A percentile compares a stretch with the other conserved stretches of the same genome.
These are phyloP conservation scores for Rubroshorea leprosula DNA, from an alignment of 345 rosid genomes.

Conservation along the genomic window DNA sequence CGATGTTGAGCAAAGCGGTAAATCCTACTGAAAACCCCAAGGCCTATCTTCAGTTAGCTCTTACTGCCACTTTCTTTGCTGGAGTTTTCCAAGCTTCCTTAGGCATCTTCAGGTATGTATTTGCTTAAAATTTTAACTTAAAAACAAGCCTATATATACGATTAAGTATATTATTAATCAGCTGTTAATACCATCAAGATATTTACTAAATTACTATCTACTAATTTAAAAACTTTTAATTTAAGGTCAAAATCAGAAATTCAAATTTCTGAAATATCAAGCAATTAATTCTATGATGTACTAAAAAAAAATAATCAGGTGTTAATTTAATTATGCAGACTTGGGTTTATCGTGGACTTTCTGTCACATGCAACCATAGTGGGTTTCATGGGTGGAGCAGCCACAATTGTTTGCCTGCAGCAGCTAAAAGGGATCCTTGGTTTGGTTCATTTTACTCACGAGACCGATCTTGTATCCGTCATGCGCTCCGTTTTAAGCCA, in stretches of 20 bases:
- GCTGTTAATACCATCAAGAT: too few relatives aligned
- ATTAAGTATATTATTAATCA: too few relatives aligned
- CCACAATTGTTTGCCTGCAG: constrained; percentile 91
- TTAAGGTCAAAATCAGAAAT: too few relatives aligned
- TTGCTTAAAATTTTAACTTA: too few relatives aligned
- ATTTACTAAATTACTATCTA: too few relatives aligned
- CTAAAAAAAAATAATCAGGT: too few relatives aligned
- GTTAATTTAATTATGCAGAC: constrained; percentile 32
- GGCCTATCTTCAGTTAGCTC: constrained; percentile 65
- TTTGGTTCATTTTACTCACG: constrained; percentile 65
- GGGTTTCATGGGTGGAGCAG: constrained; percentile 99
- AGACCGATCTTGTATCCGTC: constrained; percentile 74
- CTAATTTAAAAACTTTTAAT: too few relatives aligned
- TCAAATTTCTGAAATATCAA: too few relatives aligned
- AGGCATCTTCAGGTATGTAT: constrained; percentile 79
- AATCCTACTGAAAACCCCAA: constrained; percentile 51
- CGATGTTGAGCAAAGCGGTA: constrained; percentile 74
- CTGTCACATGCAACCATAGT: constrained; percentile 95
- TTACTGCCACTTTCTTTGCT: constrained; percentile 84
- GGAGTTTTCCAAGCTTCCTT: constrained; percentile 82
- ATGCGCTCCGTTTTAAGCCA: constrained; percentile 77
- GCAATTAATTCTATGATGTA: too few relatives aligned
- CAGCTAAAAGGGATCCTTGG: constrained; percentile 92
- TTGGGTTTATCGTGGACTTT: constrained; percentile 92
- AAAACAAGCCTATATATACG: too few relatives aligned